Base-by-base conservation (phyloP, 106 monocot species). In the Phalaenopsis aphrodite region DNA sequence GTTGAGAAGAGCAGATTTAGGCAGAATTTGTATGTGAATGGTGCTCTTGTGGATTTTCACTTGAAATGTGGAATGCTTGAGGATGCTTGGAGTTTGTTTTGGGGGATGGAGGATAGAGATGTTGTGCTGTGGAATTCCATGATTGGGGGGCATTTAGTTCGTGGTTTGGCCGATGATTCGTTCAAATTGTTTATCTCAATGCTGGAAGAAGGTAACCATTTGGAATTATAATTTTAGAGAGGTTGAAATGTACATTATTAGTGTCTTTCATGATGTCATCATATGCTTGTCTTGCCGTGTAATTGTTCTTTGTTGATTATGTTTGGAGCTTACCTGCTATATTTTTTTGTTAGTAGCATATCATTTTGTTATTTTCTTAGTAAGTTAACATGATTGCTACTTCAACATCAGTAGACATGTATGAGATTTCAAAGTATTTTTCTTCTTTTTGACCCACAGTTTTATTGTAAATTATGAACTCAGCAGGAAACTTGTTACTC, bases 41-140 rank as follows among this genome's bases (percentile, higher is more conserved):
- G 86, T 71, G 90, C 93, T 38, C 86, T 93, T 74, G 37, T 91
- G 58, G 91, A 95, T 81, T 78, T 93, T 49, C 85, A 93, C 76
- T 78, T 87, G 38, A 95, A 92, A 78, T 86, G 85, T 42, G 91
- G 93, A 36, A 76, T 45, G 0, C 56, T 93, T 39, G 81, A 85
- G 55, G 87, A 93, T 79, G 93, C 93, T 37, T 48, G 48, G 45
- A 66, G 58, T 15, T 58, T 89, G 69, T 95, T 95, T 73, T 43
- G 77, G 49, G 69, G 76, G 58, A 91, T 89, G 82, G 78, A 83
- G 64, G 67, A 76, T 10, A 95, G 80, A 71, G 95, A 95, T 78
- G 56, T 83, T 75, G 88, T 91, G 12, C 81, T 91, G 16, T 95
- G 93, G 95, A 95, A 95, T 84, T 84, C 89, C 10, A 76, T 89